phyloP scores from a whole-genome alignment of 192 early-diverging fungal species.

The Backusella psychrophila region DNA sequence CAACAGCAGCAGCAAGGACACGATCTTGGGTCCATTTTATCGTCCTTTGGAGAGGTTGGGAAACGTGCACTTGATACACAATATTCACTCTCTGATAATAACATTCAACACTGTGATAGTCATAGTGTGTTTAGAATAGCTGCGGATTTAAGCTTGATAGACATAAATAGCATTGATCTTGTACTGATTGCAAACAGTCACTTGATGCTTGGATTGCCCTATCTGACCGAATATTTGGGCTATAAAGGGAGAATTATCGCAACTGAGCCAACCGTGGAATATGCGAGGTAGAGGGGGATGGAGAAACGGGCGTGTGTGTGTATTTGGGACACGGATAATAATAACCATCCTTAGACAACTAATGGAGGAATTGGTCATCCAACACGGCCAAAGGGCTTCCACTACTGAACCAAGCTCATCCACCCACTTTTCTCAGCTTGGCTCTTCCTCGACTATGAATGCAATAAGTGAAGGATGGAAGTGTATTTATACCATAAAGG shows the following conservation, averaged over 20 bases:
- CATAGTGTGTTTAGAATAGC: slow-evolving; percentile 29
- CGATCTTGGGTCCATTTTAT: background rate
- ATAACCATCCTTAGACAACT: slow-evolving; percentile 36
- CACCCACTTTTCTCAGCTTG: slow-evolving; percentile 12
- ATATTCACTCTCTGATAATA: background rate
- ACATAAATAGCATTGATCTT: slow-evolving; percentile 69
- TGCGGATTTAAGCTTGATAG: slow-evolving; percentile 53
- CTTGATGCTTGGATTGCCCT: slow-evolving; percentile 77
- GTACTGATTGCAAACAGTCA: slow-evolving; percentile 75
- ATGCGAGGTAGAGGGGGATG: slow-evolving; percentile 52
- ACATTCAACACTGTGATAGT: slow-evolving; percentile 8
- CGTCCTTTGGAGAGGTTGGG: slow-evolving; percentile 9
- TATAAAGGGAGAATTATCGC: slow-evolving; percentile 77
- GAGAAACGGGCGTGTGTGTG: background rate
- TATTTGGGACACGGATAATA: background rate
- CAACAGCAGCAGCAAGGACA: background rate
- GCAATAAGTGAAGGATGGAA: slow-evolving; percentile 26
- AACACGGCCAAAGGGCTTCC: slow-evolving; percentile 36
- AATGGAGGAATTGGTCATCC: slow-evolving; percentile 63
- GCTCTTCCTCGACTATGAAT: background rate
- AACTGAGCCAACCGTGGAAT: slow-evolving; percentile 78
- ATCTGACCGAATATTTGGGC: slow-evolving; percentile 76
- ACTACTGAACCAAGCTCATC: background rate
- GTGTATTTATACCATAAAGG: slow-evolving; percentile 54
- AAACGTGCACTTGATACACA: slow-evolving; percentile 14